Conservation (phyloP, 2,329 filamentous ascomycete genomes). For the Fusarium pseudoanthophilum region DNA sequence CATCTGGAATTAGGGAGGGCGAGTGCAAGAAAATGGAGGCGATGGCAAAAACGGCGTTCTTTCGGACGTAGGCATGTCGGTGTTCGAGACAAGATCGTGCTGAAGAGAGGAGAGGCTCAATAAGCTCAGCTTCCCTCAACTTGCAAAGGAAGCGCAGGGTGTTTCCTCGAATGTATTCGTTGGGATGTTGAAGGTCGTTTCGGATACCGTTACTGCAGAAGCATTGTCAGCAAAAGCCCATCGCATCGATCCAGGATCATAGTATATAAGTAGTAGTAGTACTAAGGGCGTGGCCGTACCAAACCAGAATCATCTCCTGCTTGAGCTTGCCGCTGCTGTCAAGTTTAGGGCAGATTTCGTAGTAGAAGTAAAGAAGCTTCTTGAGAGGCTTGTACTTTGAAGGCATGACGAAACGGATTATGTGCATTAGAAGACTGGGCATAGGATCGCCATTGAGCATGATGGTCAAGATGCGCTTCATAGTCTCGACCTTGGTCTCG, state of each 20-base stretch:
- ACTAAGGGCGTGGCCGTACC: slow-evolving; percentile 64
- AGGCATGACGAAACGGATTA: slow-evolving; percentile 99
- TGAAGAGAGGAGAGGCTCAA: slow-evolving; percentile 94
- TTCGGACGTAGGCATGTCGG: slow-evolving; percentile 96
- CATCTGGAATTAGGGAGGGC: slow-evolving; percentile 92
- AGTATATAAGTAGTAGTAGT: neutral
- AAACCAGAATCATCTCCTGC: slow-evolving; percentile 99
- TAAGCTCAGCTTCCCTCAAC: slow-evolving; percentile 92
- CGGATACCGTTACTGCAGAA: slow-evolving; percentile 89
- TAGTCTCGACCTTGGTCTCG: slow-evolving; percentile 92
- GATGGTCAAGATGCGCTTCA: slow-evolving; percentile 94
- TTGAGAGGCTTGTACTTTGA: slow-evolving; percentile 96
- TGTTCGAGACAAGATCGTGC: slow-evolving; percentile 93
- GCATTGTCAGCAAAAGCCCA: slow-evolving; percentile 17
- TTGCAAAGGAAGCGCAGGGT: slow-evolving; percentile 98
- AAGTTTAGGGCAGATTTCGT: slow-evolving; percentile 97
- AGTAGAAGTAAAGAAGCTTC: slow-evolving; percentile 99
- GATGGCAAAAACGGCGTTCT: slow-evolving; percentile 96
- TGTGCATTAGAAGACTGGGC: slow-evolving; percentile 97
- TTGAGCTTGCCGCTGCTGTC: slow-evolving; percentile 94
- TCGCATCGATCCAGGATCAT: neutral
- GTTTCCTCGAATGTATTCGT: slow-evolving; percentile 98
- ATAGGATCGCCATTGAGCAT: slow-evolving; percentile 99
- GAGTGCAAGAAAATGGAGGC: slow-evolving; percentile 93
- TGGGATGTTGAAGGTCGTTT: slow-evolving; percentile 95